Conservation (phyloP, 768 basidiomycete species). For the Suillus ampliporus region DNA sequence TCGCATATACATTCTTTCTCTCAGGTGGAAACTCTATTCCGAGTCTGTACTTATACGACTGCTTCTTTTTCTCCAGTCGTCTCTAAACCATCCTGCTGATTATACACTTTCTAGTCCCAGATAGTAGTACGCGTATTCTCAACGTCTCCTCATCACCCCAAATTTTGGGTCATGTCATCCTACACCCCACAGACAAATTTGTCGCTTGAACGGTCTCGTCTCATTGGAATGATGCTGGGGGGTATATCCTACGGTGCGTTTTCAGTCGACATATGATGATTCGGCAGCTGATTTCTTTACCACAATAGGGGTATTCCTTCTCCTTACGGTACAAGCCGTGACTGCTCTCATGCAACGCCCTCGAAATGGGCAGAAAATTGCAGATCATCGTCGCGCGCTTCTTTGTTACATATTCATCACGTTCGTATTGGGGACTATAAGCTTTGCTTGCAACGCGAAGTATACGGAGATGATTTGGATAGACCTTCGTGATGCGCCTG, state of each 20-base stretch:
- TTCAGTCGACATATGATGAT: not conserved
- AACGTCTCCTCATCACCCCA: not conserved
- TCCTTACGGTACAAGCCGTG: not conserved
- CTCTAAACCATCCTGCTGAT: not conserved
- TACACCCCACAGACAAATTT: not conserved
- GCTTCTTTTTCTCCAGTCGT: not conserved
- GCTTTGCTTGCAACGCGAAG: not conserved
- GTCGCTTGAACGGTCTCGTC: slow-evolving; percentile 2
- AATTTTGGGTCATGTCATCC: not conserved
- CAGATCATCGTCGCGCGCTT: not conserved
- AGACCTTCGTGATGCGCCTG: not conserved
- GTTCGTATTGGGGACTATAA: not conserved
- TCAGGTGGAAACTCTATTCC: not conserved
- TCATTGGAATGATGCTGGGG: not conserved
- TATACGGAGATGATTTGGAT: slow-evolving; percentile 1
- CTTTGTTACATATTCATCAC: not conserved
- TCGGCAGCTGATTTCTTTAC: not conserved
- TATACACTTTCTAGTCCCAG: not conserved
- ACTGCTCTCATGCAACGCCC: not conserved
- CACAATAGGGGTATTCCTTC: not conserved
- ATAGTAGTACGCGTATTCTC: not conserved
- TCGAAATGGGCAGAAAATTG: not conserved
- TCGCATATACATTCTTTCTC: not conserved
- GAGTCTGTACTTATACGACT: not conserved
- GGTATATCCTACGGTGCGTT: not conserved